Evolutionary conservation across 352 stramenopile genomes (phyloP).

Genomic region (Phytopythium cucurbitacearum): DNA sequence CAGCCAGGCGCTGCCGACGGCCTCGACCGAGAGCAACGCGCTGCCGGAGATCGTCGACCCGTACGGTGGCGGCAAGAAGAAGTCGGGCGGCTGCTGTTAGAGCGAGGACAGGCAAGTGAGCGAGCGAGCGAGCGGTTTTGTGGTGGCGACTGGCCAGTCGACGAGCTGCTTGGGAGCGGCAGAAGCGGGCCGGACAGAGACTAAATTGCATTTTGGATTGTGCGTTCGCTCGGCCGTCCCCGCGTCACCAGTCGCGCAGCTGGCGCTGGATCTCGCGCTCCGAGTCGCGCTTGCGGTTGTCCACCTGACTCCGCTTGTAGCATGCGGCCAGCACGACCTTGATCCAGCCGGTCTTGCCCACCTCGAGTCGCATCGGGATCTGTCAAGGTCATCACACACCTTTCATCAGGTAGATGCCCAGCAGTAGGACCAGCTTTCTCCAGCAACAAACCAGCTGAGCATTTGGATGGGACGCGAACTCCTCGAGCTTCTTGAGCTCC

Average conservation of each 20-base stretch:
- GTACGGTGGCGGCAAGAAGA: slow-evolving; percentile 82
- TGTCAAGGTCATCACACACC: slow-evolving; percentile 9
- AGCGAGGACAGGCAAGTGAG: slow-evolving; percentile 1
- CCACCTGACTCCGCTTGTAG: slow-evolving; percentile 56
- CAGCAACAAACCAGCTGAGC: slow-evolving; percentile 50
- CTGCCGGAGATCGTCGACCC: slow-evolving; percentile 83
- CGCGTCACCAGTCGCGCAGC: slow-evolving; percentile 61
- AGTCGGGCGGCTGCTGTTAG: slow-evolving; percentile 77
- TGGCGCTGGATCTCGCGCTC: slow-evolving; percentile 72
- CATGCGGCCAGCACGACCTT: slow-evolving; percentile 78
- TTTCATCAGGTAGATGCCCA: neutral
- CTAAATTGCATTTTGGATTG: slow-evolving; percentile 24
- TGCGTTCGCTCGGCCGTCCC: neutral
- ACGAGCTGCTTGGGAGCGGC: neutral
- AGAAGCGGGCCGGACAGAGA: slow-evolving; percentile 6
- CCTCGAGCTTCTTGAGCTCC: slow-evolving; percentile 74
- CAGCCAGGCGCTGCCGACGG: slow-evolving; percentile 75
- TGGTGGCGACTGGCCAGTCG: neutral
- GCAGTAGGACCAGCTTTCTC: no score
- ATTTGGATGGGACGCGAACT: slow-evolving; percentile 55
- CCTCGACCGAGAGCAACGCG: slow-evolving; percentile 72
- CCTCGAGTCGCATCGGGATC: slow-evolving; percentile 70
- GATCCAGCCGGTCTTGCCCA: slow-evolving; percentile 79
- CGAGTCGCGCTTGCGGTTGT: slow-evolving; percentile 73
- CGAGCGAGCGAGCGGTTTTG: slow-evolving; percentile 4